Evolutionary conservation across 495 filamentous ascomycete species (phyloP).

Genomic region (Penicillium maclennaniae): DNA sequence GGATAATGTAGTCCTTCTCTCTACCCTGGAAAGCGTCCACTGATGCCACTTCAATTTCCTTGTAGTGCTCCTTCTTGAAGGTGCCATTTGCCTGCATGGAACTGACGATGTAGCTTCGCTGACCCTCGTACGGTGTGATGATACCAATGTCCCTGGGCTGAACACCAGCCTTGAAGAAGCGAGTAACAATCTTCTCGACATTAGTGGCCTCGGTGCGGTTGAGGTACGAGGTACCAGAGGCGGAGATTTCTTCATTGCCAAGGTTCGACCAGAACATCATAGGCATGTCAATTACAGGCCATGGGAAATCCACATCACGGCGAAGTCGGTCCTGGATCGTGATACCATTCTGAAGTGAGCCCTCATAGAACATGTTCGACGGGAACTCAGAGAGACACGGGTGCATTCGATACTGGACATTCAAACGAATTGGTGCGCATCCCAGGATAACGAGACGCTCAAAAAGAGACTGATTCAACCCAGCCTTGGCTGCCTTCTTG

Average conservation of each 20-base stretch:
- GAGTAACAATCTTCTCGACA: slow-evolving; percentile 95
- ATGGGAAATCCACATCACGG: slow-evolving; percentile 95
- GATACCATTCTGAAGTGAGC: slow-evolving; percentile 94
- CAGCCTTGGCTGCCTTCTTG: slow-evolving; percentile 98
- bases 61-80: slow-evolving; percentile 98
- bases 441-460: slow-evolving; percentile 92
- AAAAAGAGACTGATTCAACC: slow-evolving; percentile 95
- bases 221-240: slow-evolving; percentile 94
- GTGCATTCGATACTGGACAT: slow-evolving; percentile 99
- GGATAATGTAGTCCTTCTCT: slow-evolving; percentile 98
- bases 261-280: slow-evolving; percentile 99
- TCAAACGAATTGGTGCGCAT: slow-evolving; percentile 88
- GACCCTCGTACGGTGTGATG: slow-evolving; percentile 97
- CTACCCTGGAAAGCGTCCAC: slow-evolving; percentile 98
- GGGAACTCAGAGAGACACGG: slow-evolving; percentile 97
- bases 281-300: slow-evolving; percentile 87
- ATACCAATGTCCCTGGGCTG: slow-evolving; percentile 90
- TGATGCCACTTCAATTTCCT: slow-evolving; percentile 97
- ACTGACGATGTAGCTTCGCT: slow-evolving; percentile 96
- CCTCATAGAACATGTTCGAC: slow-evolving; percentile 99
- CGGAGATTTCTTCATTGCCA: slow-evolving; percentile 96
- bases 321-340: slow-evolving; percentile 84
- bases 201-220: slow-evolving; percentile 97
- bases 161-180: slow-evolving; percentile 99
- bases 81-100: slow-evolving; percentile 97